These are phyloP conservation scores for Pythium biforme DNA, from an alignment of 352 stramenopile species.

Conservation along the genomic window DNA sequence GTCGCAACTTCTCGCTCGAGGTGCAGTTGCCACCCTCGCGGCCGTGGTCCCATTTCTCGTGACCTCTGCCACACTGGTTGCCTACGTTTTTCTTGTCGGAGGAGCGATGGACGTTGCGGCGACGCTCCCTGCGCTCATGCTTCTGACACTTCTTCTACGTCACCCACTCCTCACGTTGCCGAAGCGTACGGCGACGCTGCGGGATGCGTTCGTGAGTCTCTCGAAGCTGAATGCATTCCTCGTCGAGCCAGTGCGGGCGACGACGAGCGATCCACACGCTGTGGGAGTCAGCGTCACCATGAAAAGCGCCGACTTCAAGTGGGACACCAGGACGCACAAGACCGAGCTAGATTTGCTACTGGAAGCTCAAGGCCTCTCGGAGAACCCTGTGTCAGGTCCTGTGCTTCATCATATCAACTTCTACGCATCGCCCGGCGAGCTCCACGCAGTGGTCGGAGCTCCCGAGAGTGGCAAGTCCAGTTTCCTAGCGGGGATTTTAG, in stretches of 20 bases:
- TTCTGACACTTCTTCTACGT: constrained; percentile 6
- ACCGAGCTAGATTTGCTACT: constrained; percentile 30
- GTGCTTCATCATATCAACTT: constrained; percentile 67
- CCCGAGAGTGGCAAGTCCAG: constrained; percentile 73
- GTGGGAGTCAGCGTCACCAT: constrained; percentile 44
- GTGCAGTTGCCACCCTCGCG: background rate
- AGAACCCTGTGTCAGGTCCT: constrained; percentile 11
- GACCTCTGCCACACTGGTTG: constrained; percentile 45
- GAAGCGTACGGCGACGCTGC: background rate
- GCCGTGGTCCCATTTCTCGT: constrained; percentile 46
- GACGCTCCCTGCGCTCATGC: constrained; percentile 1
- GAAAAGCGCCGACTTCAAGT: constrained; percentile 65
- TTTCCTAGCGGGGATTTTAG: constrained; percentile 59
- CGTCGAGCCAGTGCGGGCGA: constrained; percentile 3
- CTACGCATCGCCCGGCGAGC: constrained; percentile 52
- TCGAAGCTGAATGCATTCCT: constrained; percentile 22
- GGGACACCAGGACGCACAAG: constrained; percentile 44
- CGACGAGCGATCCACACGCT: background rate
- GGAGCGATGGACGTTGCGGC: background rate
- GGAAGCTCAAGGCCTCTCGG: constrained; percentile 20
- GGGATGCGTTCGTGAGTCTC: constrained; percentile 39
- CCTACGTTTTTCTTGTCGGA: constrained; percentile 42
- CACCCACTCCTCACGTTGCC: background rate
- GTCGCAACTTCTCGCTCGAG: background rate
- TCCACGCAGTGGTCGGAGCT: constrained; percentile 61